Evolutionary conservation across 2,329 filamentous ascomycete species (phyloP).

Genomic region (Claviceps spartinae): DNA sequence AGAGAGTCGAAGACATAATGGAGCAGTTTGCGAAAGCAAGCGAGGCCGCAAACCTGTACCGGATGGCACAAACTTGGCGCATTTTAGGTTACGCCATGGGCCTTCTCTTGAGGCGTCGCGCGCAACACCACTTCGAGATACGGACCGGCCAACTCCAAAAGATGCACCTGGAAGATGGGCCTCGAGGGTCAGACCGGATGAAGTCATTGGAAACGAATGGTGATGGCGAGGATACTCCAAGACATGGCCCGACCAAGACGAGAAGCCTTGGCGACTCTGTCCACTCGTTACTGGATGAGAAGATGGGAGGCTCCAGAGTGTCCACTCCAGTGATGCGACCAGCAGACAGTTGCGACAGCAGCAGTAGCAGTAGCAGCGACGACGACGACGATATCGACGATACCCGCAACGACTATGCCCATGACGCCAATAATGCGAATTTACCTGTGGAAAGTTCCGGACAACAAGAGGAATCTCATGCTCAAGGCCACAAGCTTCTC

Average conservation of each 20-base stretch:
- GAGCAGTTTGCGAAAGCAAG: conserved; percentile 45
- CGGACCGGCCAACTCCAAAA: conserved; percentile 29
- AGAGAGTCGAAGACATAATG: conserved; percentile 36
- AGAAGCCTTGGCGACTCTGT: conserved; percentile 17
- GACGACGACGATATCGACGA: not conserved
- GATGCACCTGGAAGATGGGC: conserved; percentile 15
- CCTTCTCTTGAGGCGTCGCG: conserved; percentile 39
- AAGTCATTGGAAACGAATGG: conserved; percentile 14
- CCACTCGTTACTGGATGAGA: conserved; percentile 38
- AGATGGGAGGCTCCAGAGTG: conserved; percentile 49
- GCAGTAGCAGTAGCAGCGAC: not conserved
- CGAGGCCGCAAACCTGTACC: conserved; percentile 41
- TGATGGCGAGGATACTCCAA: conserved; percentile 25
- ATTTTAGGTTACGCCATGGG: conserved; percentile 43
- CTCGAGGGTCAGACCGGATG: conserved; percentile 14
- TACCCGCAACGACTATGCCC: not conserved
- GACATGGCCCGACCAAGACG: conserved; percentile 16
- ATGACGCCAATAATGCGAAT: not conserved
- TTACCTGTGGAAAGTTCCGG: not conserved
- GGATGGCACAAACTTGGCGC: conserved; percentile 52
- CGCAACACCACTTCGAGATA: conserved; percentile 41
- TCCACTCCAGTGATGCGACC: conserved; percentile 46
- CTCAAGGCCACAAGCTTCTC: conserved; percentile 27
- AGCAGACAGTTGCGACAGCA: conserved; percentile 21
- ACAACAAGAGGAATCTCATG: conserved; percentile 14